These are phyloP conservation scores for Spongispora temasekensis DNA, from an alignment of 1,284 basidiomycete species.

Conservation along the genomic window DNA sequence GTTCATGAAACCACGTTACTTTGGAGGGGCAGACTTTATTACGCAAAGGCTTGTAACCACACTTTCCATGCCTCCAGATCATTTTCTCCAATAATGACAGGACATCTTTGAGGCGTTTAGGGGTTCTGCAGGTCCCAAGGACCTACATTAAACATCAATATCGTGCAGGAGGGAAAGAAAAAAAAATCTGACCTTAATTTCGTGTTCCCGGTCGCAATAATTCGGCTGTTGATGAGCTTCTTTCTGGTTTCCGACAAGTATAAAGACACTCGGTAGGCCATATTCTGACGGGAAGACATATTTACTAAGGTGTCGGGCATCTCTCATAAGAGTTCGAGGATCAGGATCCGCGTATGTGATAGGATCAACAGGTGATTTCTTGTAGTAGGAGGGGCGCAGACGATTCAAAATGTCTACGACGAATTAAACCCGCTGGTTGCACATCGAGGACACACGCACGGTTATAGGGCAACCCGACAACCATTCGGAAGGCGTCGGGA, in stretches of 20 bases:
- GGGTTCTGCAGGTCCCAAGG: conserved; percentile 62
- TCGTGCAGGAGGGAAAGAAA: not conserved
- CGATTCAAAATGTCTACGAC: conserved; percentile 63
- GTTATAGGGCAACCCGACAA: conserved; percentile 67
- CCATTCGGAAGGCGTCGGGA: conserved; percentile 46
- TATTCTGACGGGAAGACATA: conserved; percentile 85
- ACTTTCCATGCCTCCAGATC: conserved; percentile 68
- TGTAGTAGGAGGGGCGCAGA: conserved; percentile 45
- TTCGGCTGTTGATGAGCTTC: conserved; percentile 44
- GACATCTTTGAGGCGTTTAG: conserved; percentile 62
- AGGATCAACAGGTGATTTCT: conserved; percentile 25
- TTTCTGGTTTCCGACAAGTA: conserved; percentile 25
- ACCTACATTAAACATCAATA: conserved; percentile 32
- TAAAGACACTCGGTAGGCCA: conserved; percentile 61
- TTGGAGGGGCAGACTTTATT: conserved; percentile 75
- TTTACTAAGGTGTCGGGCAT: conserved; percentile 70
- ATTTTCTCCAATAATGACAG: conserved; percentile 62
- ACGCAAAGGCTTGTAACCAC: conserved; percentile 68
- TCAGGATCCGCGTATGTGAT: conserved; percentile 42
- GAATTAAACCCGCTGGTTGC: conserved; percentile 2
- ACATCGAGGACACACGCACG: conserved; percentile 45
- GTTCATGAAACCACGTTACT: conserved; percentile 39
- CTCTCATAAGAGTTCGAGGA: conserved; percentile 43
- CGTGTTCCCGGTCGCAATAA: conserved; percentile 64
- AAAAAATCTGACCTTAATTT: conserved; percentile 61